Percentiles rank a stretch among this genome's conserved stretches.
These are phyloP conservation scores for Aureobasidium namibiae DNA, from an alignment of 2,329 filamentous ascomycete species.

Conservation along the genomic window DNA sequence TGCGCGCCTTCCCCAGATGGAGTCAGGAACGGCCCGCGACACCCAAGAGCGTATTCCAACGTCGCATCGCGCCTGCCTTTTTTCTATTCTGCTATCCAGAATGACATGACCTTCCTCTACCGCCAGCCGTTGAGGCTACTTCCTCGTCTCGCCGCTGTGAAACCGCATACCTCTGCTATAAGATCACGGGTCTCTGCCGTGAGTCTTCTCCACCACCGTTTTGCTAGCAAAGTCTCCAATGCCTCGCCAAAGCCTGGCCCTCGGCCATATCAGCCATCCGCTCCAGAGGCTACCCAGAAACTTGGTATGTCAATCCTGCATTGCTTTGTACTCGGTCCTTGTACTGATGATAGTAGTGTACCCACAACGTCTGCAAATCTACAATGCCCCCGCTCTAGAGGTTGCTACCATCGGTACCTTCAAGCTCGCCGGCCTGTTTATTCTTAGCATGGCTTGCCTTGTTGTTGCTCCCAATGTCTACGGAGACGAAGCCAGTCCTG, in stretches of 20 bases:
- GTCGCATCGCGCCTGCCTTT: not conserved
- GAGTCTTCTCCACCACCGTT: not conserved
- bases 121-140: not conserved
- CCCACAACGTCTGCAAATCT: conserved; percentile 58
- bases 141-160: not conserved
- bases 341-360: conserved; percentile 22
- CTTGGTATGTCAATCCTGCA: not conserved
- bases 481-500: conserved; percentile 32
- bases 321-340: not conserved
- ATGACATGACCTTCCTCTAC: conserved; percentile 7
- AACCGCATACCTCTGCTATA: not conserved
- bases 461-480: conserved; percentile 54
- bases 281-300: not conserved
- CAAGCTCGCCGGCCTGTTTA: conserved; percentile 62
- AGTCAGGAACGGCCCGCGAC: not conserved
- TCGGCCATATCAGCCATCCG: not conserved
- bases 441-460: conserved; percentile 58
- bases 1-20: not conserved
- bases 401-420: conserved; percentile 61
- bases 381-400: conserved; percentile 62
- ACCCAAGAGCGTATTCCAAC: not conserved
- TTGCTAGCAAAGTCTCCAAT: not conserved
- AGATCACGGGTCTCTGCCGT: not conserved
- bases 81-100: not conserved
- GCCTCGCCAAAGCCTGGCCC: not conserved